Conservation (phyloP, 2,329 filamentous ascomycete species). For the Aspergillus sergii region DNA sequence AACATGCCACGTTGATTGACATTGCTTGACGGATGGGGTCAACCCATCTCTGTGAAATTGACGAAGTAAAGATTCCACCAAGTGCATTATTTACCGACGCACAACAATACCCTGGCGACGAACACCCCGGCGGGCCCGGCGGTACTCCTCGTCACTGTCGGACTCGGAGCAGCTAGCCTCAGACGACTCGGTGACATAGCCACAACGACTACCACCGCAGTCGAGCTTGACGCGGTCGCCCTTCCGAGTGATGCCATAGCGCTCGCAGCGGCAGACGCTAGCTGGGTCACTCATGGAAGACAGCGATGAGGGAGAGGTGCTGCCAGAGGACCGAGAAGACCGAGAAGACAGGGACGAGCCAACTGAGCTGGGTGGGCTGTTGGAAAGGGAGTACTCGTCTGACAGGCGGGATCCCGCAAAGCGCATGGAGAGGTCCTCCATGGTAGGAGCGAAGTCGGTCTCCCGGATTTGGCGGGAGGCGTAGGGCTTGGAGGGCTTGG, state of each 20-base stretch:
- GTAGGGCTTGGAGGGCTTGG: slow-evolving; percentile 85
- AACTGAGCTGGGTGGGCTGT: slow-evolving; percentile 71
- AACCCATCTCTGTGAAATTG: not conserved
- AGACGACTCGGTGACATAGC: slow-evolving; percentile 68
- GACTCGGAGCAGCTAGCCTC: slow-evolving; percentile 69
- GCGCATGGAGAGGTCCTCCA: slow-evolving; percentile 78
- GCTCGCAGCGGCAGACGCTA: slow-evolving; percentile 83
- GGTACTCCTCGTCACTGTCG: slow-evolving; percentile 43
- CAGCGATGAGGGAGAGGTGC: slow-evolving; percentile 54
- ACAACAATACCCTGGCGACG: slow-evolving; percentile 44
- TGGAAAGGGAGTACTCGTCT: slow-evolving; percentile 72
- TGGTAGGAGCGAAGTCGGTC: slow-evolving; percentile 74
- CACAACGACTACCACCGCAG: slow-evolving; percentile 87
- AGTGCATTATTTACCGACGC: slow-evolving; percentile 32
- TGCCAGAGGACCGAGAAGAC: slow-evolving; percentile 69
- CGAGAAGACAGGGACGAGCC: slow-evolving; percentile 74
- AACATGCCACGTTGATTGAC: slow-evolving; percentile 4
- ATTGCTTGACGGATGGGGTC: not conserved
- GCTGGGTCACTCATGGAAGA: slow-evolving; percentile 69
- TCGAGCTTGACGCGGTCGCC: slow-evolving; percentile 94
- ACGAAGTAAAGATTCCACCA: not conserved
- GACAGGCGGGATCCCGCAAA: slow-evolving; percentile 72
- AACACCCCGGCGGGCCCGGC: slow-evolving; percentile 36
- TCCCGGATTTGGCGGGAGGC: slow-evolving; percentile 86
- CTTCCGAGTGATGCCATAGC: slow-evolving; percentile 92